Base-by-base conservation (phyloP, 768 basidiomycete genomes). In the Rhodotorula sphaerocarpa region DNA sequence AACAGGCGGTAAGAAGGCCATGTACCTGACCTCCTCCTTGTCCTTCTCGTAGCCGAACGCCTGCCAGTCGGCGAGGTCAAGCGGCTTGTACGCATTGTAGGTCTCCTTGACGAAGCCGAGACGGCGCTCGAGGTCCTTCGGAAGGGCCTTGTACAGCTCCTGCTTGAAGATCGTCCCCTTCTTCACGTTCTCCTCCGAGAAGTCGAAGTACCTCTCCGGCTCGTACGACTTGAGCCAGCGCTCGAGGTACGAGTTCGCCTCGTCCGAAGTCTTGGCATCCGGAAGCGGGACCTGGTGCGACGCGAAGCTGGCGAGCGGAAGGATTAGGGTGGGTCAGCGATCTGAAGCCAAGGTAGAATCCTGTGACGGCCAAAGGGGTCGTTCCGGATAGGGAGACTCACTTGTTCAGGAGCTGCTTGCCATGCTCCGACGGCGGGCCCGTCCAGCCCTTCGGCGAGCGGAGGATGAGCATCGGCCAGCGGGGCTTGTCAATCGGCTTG, bases 231-330 rank as follows among this genome's bases (percentile, higher is more conserved):
- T 70, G 51, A 91, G 80, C 91, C 91, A 93, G 1, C 78, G 69
- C 67, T 85, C 80, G 36, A 95, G 80, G 15, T 80, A 72, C 1
- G 70, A 70, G 59, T 89, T 83, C 69, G 91, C 83, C 59, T 82
- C 81, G 11, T 76, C 73, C 57, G 82, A 80, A 0, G 79, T 84
- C 74, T 84, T 84, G 4, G 85, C 85, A 16, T 77, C 77, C 4
- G 88, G 85, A 23, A 93, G 81, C 7, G 90, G 90, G 2, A 93
- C 89, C 76, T 93, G 90, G 73, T 95, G 90, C 0, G 90, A 81
- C 61, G 80, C 83, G 80, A 86, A 92, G 27, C 85, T 87, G 48
- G 86, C 86, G 72, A 88, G 87, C 55, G 56, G 18, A 20, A 47
- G 36, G 23, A 5, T 16, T 10, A n/a, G n/a, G n/a, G n/a, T n/a